Percentiles rank a stretch among this genome's conserved stretches.
phyloP scores from a whole-genome alignment of 305 asterid genomes.

The Coffea humblotiana region DNA sequence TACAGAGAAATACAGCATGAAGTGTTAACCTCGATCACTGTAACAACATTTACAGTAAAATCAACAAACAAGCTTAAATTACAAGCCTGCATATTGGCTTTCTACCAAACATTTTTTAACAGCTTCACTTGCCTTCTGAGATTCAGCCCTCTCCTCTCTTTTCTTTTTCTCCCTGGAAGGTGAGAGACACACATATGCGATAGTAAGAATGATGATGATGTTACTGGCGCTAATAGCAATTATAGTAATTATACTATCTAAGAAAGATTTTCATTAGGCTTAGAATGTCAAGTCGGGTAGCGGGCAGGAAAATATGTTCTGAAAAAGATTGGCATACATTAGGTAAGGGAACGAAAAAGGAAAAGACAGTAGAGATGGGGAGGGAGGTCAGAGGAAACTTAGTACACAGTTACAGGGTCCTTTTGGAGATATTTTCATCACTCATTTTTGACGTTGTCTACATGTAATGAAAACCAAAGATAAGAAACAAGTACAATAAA shows the following conservation, averaged over 20 bases:
- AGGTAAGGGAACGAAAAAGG: background rate
- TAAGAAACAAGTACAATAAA: conserved; percentile 2
- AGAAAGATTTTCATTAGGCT: background rate
- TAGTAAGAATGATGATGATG: background rate
- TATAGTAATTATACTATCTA: background rate
- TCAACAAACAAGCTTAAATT: conserved; percentile 3
- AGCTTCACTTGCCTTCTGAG: conserved; percentile 66
- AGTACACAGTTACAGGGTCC: background rate
- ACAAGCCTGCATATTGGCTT: conserved; percentile 33
- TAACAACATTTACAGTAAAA: background rate
- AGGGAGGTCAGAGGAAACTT: background rate
- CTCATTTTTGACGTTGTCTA: background rate
- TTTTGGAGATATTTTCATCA: background rate
- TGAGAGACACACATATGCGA: conserved; percentile 11
- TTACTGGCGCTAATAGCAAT: background rate
- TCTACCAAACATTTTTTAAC: conserved; percentile 45
- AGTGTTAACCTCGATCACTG: background rate
- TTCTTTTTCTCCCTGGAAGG: conserved; percentile 64
- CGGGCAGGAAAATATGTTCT: background rate
- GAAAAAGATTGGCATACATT: background rate
- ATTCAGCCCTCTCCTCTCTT: conserved; percentile 58
- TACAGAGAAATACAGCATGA: background rate
- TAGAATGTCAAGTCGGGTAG: background rate
- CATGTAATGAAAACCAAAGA: background rate
- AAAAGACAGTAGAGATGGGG: background rate